These are phyloP conservation scores for Millerago galiae DNA, from an alignment of 805 yeast species.

Conservation along the genomic window DNA sequence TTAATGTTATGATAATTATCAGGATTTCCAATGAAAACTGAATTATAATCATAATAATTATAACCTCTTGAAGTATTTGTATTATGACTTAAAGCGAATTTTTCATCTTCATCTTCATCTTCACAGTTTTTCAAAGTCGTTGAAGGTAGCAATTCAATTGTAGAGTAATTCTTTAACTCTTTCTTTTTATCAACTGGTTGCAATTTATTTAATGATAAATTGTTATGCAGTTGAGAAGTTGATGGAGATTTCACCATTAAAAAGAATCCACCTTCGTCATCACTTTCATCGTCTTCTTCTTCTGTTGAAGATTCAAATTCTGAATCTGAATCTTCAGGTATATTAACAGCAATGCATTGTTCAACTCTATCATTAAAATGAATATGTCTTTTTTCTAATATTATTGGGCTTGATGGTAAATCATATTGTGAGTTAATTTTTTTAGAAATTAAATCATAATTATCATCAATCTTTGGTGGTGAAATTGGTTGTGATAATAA, in stretches of 20 bases:
- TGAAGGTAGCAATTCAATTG: constrained; percentile 78
- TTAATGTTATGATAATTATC: constrained; percentile 11
- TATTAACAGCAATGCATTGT: constrained; percentile 74
- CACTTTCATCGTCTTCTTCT: constrained; percentile 30
- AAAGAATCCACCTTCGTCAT: constrained; percentile 66
- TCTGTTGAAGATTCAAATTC: constrained; percentile 22
- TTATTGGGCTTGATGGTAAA: constrained; percentile 2
- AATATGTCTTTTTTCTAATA: constrained; percentile 30
- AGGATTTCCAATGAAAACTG: constrained; percentile 55
- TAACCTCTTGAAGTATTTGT: constrained; percentile 68
- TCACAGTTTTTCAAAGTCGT: constrained; percentile 78
- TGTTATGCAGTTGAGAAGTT: constrained; percentile 24
- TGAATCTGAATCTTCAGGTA: constrained; percentile 16
- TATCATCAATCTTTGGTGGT: constrained; percentile 24
- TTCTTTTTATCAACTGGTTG: neutral
- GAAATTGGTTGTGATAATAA: constrained; percentile 53
- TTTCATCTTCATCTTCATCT: constrained; percentile 44
- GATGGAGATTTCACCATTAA: constrained; percentile 44
- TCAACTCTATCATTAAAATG: constrained; percentile 93
- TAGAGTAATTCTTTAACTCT: constrained; percentile 17
- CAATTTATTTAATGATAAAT: constrained; percentile 1
- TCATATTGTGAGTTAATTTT: constrained; percentile 24
- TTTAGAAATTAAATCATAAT: constrained; percentile 20
- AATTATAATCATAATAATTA: constrained; percentile 75
- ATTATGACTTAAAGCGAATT: constrained; percentile 61